Conservation (phyloP, 2,329 filamentous ascomycete genomes). For the Grosmannia serpens region DNA sequence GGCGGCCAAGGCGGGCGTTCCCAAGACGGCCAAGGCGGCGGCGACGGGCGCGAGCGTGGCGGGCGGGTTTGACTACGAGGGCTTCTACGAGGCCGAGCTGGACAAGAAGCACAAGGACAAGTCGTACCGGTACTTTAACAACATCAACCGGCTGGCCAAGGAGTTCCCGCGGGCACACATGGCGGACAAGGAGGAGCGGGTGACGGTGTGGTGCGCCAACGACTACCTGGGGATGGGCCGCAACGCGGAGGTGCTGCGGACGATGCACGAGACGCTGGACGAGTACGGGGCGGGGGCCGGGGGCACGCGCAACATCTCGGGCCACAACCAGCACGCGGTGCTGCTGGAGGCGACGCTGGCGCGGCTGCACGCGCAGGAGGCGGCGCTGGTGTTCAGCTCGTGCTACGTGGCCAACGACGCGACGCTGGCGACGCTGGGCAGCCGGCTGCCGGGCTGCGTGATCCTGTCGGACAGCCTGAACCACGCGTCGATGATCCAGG, state of each 20-base stretch:
- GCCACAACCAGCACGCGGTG: slow-evolving; percentile 91
- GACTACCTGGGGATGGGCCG: slow-evolving; percentile 98
- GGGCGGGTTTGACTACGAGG: slow-evolving; percentile 68
- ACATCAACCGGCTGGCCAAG: slow-evolving; percentile 96
- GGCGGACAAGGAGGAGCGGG: slow-evolving; percentile 66
- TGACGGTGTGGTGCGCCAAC: slow-evolving; percentile 98
- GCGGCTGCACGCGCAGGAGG: slow-evolving; percentile 82
- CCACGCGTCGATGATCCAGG: slow-evolving; percentile 98
- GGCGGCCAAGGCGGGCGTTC: not conserved
- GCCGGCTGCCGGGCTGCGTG: slow-evolving; percentile 91
- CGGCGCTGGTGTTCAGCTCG: slow-evolving; percentile 87
- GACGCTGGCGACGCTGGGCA: slow-evolving; percentile 90
- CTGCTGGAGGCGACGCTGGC: slow-evolving; percentile 71
- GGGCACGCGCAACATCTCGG: slow-evolving; percentile 94
- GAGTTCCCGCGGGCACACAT: slow-evolving; percentile 95
- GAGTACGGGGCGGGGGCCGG: slow-evolving; percentile 92
- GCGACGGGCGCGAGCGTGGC: slow-evolving; percentile 12
- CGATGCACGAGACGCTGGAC: slow-evolving; percentile 91
- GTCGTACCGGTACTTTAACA: slow-evolving; percentile 99
- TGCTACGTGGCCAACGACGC: slow-evolving; percentile 99
- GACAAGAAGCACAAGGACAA: slow-evolving; percentile 99
- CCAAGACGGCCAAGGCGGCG: not conserved
- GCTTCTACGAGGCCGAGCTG: slow-evolving; percentile 76
- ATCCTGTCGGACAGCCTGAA: slow-evolving; percentile 97
- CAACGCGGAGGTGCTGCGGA: slow-evolving; percentile 73